Evolutionary conservation across 2,329 filamentous ascomycete species (phyloP), one percentile per base, ranked within the genome.

Genomic region (Pyrenochaeta sp.): DNA sequence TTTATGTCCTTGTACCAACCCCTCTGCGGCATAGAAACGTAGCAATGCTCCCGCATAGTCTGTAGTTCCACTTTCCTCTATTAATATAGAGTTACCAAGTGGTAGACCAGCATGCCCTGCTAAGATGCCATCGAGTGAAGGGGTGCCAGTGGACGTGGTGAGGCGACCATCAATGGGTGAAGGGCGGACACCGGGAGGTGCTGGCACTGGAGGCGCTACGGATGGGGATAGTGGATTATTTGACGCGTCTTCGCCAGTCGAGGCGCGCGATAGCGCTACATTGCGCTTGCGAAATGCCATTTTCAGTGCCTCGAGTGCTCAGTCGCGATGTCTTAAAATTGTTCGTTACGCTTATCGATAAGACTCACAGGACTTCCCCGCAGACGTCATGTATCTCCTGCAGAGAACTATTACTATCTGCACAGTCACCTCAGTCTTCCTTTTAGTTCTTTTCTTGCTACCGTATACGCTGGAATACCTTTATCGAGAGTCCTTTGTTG

Each of bases 41-140:
- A 97, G 77, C 52, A 98, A 78, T 21, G 91, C 86, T 2, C 93
- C 91, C 0, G 91, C 88, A 78, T 96, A 99, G 74, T 99, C 95
- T 0, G 95, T 99, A 0, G 94, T 97, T 0, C 94, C 94, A 51
- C 87, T 89, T 69, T 99, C 95, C 71, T 94, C 91, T 29, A 97
- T 80, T 4, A 99, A 78, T 1, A 98, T 71, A 0, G 88, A 90
- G 15, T 86, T 91, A 0, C 95, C 95, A 6, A 98, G 81, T 0
- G 91, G 87, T 4, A 98, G 81, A 0, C 95, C 95, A 4, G 88
- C 85, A 78, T 98, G 94, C 0, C 94, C 92, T 35, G 92, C 92
- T 1, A 99, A 81, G 15, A 97, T 82, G 54, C 86, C 86, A 69
- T 99, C 95, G 35, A 99, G 80, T 15, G 92, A 96, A 3, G 87